These are phyloP conservation scores for Chlorella sp. DNA, from an alignment of 139 green algal genomes.

Conservation along the genomic window DNA sequence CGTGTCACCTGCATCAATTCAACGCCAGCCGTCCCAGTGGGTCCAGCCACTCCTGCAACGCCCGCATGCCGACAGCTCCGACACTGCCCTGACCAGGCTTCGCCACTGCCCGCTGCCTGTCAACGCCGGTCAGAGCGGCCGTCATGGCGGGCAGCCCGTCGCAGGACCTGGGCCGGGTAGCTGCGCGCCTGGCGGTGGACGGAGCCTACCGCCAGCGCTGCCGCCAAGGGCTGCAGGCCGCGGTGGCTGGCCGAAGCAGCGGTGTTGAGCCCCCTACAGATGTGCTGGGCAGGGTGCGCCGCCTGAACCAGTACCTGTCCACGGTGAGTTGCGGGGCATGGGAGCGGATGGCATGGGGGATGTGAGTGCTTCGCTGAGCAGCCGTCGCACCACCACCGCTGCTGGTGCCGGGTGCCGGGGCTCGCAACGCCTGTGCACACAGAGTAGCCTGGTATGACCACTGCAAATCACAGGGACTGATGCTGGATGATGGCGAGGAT, in stretches of 20 bases:
- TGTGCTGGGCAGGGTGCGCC: background rate
- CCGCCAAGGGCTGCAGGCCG: background rate
- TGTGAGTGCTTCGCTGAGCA: background rate
- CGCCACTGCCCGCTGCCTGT: background rate
- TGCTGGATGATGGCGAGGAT: background rate
- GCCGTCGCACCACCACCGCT: background rate
- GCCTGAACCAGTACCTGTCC: slow-evolving; percentile 4
- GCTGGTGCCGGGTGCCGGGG: background rate
- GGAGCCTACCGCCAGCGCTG: background rate
- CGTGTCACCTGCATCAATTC: too few species aligned
- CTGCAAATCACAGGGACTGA: background rate
- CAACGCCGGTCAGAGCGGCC: background rate
- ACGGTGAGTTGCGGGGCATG: background rate
- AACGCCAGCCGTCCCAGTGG: too few species aligned
- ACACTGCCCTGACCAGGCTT: background rate
- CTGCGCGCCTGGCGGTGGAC: background rate
- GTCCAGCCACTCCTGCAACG: background rate
- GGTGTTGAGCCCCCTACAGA: background rate
- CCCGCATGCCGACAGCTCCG: background rate
- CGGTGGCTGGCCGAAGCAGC: background rate
- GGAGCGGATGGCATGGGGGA: background rate
- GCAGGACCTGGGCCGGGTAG: background rate
- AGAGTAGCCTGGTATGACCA: background rate
- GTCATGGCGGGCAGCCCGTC: background rate
- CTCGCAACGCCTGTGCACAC: background rate